These are phyloP conservation scores for Nicotiana noctiflora DNA, from an alignment of 257 asterid species.

Conservation along the genomic window DNA sequence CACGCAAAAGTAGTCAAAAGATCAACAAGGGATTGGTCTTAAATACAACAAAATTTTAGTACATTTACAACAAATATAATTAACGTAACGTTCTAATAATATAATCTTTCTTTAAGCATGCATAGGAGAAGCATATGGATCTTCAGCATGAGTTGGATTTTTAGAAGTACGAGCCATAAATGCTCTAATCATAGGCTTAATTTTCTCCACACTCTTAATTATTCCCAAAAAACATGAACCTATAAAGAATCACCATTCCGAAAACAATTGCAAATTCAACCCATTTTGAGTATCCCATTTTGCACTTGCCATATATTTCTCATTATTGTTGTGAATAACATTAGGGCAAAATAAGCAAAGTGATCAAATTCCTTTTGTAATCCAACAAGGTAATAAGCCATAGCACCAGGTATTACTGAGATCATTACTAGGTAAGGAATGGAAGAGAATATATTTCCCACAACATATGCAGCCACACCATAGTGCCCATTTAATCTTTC, in stretches of 20 bases:
- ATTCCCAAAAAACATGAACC: slow-evolving; percentile 35
- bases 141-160: background rate
- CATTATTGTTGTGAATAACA: slow-evolving; percentile 42
- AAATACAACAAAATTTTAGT: background rate
- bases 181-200: slow-evolving; percentile 20
- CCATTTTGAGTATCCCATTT: slow-evolving; percentile 55
- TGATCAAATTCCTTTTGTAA: slow-evolving; percentile 40
- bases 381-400: slow-evolving; percentile 53
- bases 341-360: slow-evolving; percentile 28
- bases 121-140: background rate
- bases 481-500: slow-evolving; percentile 59
- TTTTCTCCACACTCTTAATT: slow-evolving; percentile 27
- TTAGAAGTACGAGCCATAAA: background rate
- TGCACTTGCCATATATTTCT: slow-evolving; percentile 45
- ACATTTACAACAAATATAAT: background rate
- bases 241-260: slow-evolving; percentile 39
- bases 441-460: slow-evolving; percentile 56
- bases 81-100: background rate
- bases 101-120: background rate
- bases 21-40: background rate
- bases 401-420: slow-evolving; percentile 38
- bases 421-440: slow-evolving; percentile 39
- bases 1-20: background rate
- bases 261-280: slow-evolving; percentile 36
- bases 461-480: slow-evolving; percentile 37